A percentile compares a stretch with the other conserved stretches of the same genome.
Conservation (phyloP, 2,329 filamentous ascomycete genomes). For the Penicillium psychrosexuale region DNA sequence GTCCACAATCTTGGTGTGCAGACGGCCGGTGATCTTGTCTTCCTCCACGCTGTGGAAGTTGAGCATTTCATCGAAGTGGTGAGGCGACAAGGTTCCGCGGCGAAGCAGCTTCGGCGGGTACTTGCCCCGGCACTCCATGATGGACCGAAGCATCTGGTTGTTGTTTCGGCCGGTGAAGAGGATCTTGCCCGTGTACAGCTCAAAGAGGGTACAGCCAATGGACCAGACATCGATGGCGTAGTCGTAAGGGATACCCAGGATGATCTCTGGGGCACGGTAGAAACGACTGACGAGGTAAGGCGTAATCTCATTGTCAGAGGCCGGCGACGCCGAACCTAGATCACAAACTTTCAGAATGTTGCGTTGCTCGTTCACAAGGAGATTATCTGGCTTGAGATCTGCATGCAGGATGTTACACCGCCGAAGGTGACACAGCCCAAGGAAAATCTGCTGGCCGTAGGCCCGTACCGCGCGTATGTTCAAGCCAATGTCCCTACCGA, state of each 20-base stretch:
- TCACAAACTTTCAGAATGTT: constrained; percentile 93
- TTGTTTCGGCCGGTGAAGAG: constrained; percentile 93
- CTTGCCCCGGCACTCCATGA: constrained; percentile 94
- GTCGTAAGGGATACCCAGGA: constrained; percentile 93
- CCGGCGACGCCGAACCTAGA: constrained; percentile 90
- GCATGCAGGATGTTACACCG: constrained; percentile 93
- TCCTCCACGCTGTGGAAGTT: constrained; percentile 82
- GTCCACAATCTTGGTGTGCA: constrained; percentile 49
- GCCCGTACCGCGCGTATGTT: constrained; percentile 81
- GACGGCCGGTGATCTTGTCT: constrained; percentile 83
- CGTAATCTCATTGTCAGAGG: constrained; percentile 85
- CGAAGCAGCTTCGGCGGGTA: constrained; percentile 86
- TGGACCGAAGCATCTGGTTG: constrained; percentile 95
- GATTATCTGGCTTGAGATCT: constrained; percentile 96
- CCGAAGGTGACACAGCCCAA: constrained; percentile 80
- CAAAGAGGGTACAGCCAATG: constrained; percentile 93
- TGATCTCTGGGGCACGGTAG: constrained; percentile 95
- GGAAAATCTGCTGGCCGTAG: constrained; percentile 92
- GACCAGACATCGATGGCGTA: constrained; percentile 97
- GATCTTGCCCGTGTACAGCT: constrained; percentile 96
- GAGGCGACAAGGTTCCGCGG: constrained; percentile 68
- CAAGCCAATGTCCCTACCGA: constrained; percentile 89
- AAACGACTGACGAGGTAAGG: constrained; percentile 96
- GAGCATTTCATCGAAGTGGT: constrained; percentile 80
- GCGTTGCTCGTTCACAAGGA: constrained; percentile 80